Evolutionary conservation across 2,329 filamentous ascomycete species (phyloP).

Genomic region (Aspergillus luchuensis): DNA sequence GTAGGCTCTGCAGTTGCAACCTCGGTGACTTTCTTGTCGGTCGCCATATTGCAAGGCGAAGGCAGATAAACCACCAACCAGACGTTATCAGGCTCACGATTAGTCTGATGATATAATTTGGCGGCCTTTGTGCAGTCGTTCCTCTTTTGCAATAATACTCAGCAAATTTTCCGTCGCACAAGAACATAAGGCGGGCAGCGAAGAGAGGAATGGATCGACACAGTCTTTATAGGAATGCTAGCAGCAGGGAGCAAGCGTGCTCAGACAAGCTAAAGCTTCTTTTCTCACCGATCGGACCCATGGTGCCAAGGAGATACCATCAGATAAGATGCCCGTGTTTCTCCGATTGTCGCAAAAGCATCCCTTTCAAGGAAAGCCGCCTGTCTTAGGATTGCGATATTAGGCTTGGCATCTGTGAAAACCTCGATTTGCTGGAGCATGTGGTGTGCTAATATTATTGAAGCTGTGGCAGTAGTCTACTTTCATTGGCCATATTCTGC

Average conservation of each 20-base stretch:
- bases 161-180: neutral
- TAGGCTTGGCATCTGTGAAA: neutral
- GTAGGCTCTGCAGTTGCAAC: neutral
- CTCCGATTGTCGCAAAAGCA: neutral
- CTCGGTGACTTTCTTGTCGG: neutral
- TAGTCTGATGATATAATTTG: neutral
- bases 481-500: neutral
- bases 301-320: neutral
- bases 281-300: neutral
- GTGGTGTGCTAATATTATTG: neutral
- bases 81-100: neutral
- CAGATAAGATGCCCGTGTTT: conserved; percentile 6
- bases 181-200: neutral
- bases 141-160: neutral
- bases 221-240: neutral
- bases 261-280: neutral
- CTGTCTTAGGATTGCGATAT: neutral
- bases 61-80: too few relatives aligned
- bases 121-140: neutral
- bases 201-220: neutral
- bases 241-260: neutral
- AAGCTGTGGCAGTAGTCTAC: neutral
- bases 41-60: neutral
- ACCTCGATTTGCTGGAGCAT: neutral
- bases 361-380: neutral